Evolutionary conservation across 176 grass and related monocot species (phyloP).

Genomic region (Zea luxurians): DNA sequence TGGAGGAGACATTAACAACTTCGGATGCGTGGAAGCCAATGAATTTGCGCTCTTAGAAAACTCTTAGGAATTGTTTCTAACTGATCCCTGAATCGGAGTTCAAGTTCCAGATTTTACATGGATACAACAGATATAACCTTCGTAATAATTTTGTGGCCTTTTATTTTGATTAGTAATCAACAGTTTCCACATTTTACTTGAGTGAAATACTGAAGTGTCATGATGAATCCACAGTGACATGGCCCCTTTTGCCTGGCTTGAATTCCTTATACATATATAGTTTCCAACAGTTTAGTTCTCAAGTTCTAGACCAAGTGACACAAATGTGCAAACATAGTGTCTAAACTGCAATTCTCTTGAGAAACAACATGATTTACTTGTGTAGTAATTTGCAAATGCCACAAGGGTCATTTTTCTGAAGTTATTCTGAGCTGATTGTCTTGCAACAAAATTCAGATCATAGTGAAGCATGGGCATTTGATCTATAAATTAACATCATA

Average conservation of each 20-base stretch:
- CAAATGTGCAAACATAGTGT: not conserved
- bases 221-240: not conserved
- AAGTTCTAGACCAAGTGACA: not conserved
- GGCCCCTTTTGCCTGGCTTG: not conserved
- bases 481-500: not conserved
- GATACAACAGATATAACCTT: not conserved
- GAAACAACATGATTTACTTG: not conserved
- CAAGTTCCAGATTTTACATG: not conserved
- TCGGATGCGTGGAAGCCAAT: not conserved
- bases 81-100: not conserved
- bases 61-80: not conserved
- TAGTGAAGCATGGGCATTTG: not conserved
- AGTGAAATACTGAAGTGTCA: not conserved
- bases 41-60: not conserved
- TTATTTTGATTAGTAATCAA: not conserved
- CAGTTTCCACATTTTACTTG: not conserved
- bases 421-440: not conserved
- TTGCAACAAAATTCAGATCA: not conserved
- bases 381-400: conserved; percentile 6
- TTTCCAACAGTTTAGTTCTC: not conserved
- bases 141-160: not conserved
- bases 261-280: not conserved
- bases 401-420: not conserved
- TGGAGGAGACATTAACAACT: not conserved
- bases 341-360: conserved; percentile 4